These are phyloP conservation scores for Trypanosoma brucei DNA, from an alignment of 208 protist genomes.

Conservation along the genomic window DNA sequence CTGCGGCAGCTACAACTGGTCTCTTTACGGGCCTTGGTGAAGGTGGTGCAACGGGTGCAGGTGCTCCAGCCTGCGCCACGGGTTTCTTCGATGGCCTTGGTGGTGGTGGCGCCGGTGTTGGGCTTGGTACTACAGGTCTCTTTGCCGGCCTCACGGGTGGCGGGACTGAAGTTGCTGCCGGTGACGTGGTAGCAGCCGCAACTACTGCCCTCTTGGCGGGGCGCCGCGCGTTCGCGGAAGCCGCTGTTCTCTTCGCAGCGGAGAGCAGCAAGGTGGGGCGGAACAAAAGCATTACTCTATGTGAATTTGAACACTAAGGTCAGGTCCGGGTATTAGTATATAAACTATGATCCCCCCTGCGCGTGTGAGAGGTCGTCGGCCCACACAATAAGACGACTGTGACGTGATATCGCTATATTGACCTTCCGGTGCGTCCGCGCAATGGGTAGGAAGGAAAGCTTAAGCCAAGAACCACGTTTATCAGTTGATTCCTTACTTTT, in stretches of 20 bases:
- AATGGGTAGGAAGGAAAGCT: too few relatives aligned
- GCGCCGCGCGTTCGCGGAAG: neutral
- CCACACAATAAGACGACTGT: too few relatives aligned
- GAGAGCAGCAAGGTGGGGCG: constrained; percentile 10
- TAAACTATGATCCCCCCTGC: neutral
- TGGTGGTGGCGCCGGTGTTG: neutral
- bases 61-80: neutral
- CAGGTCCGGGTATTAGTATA: neutral
- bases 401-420: too few relatives aligned
- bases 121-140: neutral
- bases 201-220: constrained; percentile 8
- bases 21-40: too few relatives aligned
- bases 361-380: too few relatives aligned
- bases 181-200: neutral
- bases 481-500: too few relatives aligned
- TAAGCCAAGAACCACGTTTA: too few relatives aligned
- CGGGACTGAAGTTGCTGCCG: neutral
- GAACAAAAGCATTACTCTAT: constrained; percentile 16
- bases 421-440: too few relatives aligned
- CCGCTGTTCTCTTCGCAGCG: constrained; percentile 13
- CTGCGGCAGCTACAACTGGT: neutral
- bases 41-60: too few relatives aligned
- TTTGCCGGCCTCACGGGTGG: neutral
- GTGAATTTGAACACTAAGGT: neutral
- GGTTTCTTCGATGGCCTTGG: neutral